Conservation (phyloP, 345 rosid species). For the Lepidium africanum region DNA sequence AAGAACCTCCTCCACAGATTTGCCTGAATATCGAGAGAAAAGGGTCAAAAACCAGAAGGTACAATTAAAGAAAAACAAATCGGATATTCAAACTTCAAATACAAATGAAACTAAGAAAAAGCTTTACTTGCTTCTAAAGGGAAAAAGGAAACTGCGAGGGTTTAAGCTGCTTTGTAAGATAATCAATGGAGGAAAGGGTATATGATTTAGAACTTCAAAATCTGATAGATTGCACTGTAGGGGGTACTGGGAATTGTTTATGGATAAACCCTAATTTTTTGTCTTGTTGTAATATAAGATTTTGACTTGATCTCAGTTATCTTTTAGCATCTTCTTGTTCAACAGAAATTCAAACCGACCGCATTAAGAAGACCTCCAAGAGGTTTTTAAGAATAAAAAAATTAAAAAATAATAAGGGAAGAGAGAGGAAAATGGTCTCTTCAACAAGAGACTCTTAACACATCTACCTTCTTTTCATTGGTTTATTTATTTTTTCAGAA, state of each 20-base stretch:
- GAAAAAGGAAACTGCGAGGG: not conserved
- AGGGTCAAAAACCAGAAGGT: too few species aligned
- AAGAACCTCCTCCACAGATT: too few species aligned
- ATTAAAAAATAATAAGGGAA: too few species aligned
- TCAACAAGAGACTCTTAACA: too few species aligned
- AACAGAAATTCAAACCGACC: conserved; percentile 25
- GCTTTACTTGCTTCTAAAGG: not conserved
- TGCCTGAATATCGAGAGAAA: not conserved
- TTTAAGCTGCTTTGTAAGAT: conserved; percentile 13
- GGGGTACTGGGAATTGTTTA: conserved; percentile 6
- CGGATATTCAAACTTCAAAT: not conserved
- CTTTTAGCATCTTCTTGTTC: conserved; percentile 21
- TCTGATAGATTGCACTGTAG: not conserved
- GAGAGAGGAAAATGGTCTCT: too few species aligned
- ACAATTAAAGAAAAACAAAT: not conserved
- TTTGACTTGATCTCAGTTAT: conserved; percentile 16
- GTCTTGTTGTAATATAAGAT: conserved; percentile 10
- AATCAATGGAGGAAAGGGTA: not conserved
- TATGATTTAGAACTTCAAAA: not conserved
- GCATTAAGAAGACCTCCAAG: too few species aligned
- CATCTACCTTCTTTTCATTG: too few species aligned
- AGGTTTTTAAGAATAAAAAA: too few species aligned
- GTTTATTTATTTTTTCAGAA: too few species aligned
- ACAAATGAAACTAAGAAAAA: not conserved
- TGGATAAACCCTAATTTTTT: conserved; percentile 27